A percentile compares a stretch with the other conserved stretches of the same genome.
These are phyloP conservation scores for Hypomontagnella monticulosa DNA, from an alignment of 495 filamentous ascomycete species.

Conservation along the genomic window DNA sequence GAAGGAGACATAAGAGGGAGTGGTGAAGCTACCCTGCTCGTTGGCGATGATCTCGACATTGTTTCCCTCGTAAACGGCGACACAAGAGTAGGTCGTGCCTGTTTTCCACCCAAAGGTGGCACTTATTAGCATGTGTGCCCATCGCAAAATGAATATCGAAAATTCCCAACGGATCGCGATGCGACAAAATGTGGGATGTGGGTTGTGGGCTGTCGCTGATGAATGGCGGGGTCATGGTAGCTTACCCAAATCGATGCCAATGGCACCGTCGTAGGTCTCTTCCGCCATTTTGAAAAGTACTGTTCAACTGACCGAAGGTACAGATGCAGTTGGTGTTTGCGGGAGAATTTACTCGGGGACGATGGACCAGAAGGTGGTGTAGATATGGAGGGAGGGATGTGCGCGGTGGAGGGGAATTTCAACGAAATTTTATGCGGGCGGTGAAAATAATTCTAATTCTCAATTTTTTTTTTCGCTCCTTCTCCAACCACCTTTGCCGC, in stretches of 20 bases:
- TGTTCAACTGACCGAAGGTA: constrained; percentile 26
- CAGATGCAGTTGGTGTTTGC: constrained; percentile 16
- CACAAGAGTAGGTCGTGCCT: constrained; percentile 99
- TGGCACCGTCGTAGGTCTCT: constrained; percentile 98
- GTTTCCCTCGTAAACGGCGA: constrained; percentile 98
- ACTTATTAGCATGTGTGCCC: constrained; percentile 8
- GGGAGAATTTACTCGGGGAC: constrained; percentile 20
- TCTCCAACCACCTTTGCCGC: constrained; percentile 23
- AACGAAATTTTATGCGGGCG: constrained; percentile 41
- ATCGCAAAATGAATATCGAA: constrained; percentile 12
- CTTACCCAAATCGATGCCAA: constrained; percentile 99
- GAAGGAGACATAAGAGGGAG: constrained; percentile 98
- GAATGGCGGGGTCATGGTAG: constrained; percentile 32
- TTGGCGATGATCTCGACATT: constrained; percentile 99
- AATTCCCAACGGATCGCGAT: constrained; percentile 26
- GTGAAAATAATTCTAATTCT: constrained; percentile 33
- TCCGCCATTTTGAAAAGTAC: constrained; percentile 74
- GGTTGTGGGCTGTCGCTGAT: background rate
- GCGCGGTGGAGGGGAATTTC: constrained; percentile 30
- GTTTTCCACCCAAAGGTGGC: constrained; percentile 37
- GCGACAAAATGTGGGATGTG: constrained; percentile 12
- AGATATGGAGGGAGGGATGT: constrained; percentile 26
- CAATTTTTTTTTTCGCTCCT: constrained; percentile 37
- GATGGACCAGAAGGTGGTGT: constrained; percentile 19
- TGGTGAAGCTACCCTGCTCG: constrained; percentile 99